Percentiles rank a stretch among this genome's conserved stretches.
phyloP scores from a whole-genome alignment of 2,329 filamentous ascomycete species.

The Bipolaris sorokiniana region DNA sequence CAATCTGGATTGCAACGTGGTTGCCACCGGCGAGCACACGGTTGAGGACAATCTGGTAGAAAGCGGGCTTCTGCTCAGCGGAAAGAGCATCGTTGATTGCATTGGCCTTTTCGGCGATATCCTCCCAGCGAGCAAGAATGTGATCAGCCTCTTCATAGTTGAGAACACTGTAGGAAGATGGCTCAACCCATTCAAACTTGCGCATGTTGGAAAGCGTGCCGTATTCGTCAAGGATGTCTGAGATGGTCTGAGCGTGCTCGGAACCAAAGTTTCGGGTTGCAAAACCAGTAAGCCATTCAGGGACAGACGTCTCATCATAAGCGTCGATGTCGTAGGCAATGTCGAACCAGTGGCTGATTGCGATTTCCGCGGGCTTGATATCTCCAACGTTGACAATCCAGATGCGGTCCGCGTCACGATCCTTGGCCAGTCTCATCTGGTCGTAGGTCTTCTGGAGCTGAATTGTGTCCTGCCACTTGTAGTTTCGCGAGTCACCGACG shows the following conservation, averaged over 20 bases:
- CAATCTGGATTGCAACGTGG: constrained; percentile 57
- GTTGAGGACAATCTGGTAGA: constrained; percentile 68
- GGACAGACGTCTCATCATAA: constrained; percentile 63
- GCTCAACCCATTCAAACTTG: constrained; percentile 68
- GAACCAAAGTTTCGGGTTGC: constrained; percentile 64
- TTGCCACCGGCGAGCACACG: constrained; percentile 64
- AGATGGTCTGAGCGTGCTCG: constrained; percentile 56
- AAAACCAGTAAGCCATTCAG: constrained; percentile 64
- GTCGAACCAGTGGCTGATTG: constrained; percentile 71
- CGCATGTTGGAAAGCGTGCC: constrained; percentile 63
- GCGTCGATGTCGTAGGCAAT: constrained; percentile 68
- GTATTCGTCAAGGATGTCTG: constrained; percentile 62
- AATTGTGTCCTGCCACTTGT: constrained; percentile 68
- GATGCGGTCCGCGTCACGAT: constrained; percentile 64
- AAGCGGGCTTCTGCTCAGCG: constrained; percentile 60
- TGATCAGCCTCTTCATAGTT: constrained; percentile 70
- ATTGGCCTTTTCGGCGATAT: constrained; percentile 61
- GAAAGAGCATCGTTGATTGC: constrained; percentile 62
- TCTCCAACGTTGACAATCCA: constrained; percentile 74
- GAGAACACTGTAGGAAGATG: constrained; percentile 64
- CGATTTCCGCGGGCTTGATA: constrained; percentile 69
- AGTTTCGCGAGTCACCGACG: constrained; percentile 65
- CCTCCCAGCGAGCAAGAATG: constrained; percentile 62
- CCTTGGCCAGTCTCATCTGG: constrained; percentile 68
- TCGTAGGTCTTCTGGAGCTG: constrained; percentile 69